phyloP scores from a whole-genome alignment of 1,139 yeast species.

The Saccharomycopsis phalli region DNA sequence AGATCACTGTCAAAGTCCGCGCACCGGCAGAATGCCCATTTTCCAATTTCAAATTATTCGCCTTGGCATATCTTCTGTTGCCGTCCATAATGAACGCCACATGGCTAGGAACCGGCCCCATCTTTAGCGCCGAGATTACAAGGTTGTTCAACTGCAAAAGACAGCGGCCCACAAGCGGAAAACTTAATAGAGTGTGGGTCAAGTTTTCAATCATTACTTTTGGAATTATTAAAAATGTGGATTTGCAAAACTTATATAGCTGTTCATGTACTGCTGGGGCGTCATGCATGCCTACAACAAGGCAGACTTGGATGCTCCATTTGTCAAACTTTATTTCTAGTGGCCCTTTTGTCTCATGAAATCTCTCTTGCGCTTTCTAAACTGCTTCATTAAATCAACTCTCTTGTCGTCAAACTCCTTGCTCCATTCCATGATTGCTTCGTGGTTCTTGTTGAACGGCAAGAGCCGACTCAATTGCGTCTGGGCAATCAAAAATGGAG shows the following conservation, averaged over 20 bases:
- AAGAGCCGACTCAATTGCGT: constrained; percentile 60
- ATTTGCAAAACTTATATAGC: no score
- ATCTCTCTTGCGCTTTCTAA: constrained; percentile 70
- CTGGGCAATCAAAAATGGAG: constrained; percentile 82
- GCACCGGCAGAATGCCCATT: constrained; percentile 92
- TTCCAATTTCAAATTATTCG: constrained; percentile 54
- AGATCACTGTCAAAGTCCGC: constrained; percentile 52
- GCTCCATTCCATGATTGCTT: constrained; percentile 51
- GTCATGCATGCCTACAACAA: no score
- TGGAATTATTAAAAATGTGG: no score
- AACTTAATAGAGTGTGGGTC: no score
- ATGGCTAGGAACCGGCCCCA: constrained; percentile 81
- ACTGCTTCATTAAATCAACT: constrained; percentile 69
- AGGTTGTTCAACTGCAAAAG: constrained; percentile 37
- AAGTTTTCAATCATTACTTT: no score
- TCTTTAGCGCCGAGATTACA: constrained; percentile 44
- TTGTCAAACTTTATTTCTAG: no score
- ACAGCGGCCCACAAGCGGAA: no score
- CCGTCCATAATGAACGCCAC: constrained; percentile 97
- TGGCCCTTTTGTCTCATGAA: constrained; percentile 43
- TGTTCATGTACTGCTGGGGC: no score
- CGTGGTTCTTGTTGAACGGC: constrained; percentile 25
- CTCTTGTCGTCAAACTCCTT: constrained; percentile 76
- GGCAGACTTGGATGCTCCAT: no score
- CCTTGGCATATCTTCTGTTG: constrained; percentile 76